Conservation (phyloP, 2,329 filamentous ascomycete species). For the Aspergillus ibericus region DNA sequence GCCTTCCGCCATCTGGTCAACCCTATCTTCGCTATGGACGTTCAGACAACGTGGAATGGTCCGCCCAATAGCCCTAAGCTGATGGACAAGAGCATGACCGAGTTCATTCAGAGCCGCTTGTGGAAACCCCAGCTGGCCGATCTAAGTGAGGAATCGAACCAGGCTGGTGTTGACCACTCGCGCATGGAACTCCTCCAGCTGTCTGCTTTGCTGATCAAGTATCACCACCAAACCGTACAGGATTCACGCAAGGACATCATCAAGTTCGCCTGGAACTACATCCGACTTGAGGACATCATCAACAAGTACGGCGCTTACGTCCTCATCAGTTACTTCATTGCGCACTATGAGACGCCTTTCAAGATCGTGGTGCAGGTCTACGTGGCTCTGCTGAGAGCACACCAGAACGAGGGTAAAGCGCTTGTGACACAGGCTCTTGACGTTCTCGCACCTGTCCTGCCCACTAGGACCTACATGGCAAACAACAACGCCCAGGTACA, state of each 20-base stretch:
- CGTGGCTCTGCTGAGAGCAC: conserved; percentile 82
- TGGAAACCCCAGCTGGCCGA: conserved; percentile 89
- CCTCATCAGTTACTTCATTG: conserved; percentile 95
- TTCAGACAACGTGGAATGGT: conserved; percentile 74
- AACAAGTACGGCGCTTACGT: conserved; percentile 99
- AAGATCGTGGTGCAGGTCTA: conserved; percentile 98
- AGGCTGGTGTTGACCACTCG: conserved; percentile 89
- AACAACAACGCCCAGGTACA: conserved; percentile 55
- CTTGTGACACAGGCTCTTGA: conserved; percentile 93
- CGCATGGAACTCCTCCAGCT: conserved; percentile 94
- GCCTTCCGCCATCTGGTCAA: conserved; percentile 90
- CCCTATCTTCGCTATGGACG: conserved; percentile 93
- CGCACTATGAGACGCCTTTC: conserved; percentile 89
- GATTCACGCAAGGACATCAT: conserved; percentile 97
- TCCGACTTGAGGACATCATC: conserved; percentile 95
- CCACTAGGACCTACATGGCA: conserved; percentile 67
- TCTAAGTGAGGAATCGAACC: conserved; percentile 75
- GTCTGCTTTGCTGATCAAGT: conserved; percentile 92
- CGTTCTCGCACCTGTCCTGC: conserved; percentile 89
- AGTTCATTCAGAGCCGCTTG: conserved; percentile 85
- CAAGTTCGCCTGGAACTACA: conserved; percentile 99
- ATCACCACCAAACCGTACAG: conserved; percentile 82
- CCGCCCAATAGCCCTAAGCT: conserved; percentile 64
- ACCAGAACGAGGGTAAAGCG: conserved; percentile 89
- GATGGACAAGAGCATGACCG: conserved; percentile 83